These are phyloP conservation scores for Parmelia sp. DNA, from an alignment of 495 filamentous ascomycete species.

Conservation along the genomic window DNA sequence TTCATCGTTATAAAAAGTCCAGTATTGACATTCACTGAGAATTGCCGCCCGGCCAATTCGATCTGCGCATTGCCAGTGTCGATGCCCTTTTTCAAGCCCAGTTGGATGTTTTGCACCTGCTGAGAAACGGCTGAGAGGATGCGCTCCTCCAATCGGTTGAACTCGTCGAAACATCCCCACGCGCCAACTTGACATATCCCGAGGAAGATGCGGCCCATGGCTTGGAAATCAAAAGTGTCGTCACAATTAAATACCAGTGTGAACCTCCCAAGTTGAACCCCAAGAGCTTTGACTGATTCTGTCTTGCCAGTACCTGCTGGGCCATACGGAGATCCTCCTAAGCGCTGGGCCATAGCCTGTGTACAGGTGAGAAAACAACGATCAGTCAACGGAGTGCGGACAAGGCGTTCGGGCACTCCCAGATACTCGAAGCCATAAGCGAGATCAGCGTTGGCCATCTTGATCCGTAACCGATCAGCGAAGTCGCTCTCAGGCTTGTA, in stretches of 20 bases:
- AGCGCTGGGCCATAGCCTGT: slow-evolving; percentile 86
- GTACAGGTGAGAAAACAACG: slow-evolving; percentile 96
- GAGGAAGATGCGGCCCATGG: slow-evolving; percentile 98
- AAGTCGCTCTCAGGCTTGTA: slow-evolving; percentile 76
- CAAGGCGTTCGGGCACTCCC: slow-evolving; percentile 89
- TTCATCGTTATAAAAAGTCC: slow-evolving; percentile 99
- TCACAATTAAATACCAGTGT: slow-evolving; percentile 99
- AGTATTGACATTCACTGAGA: slow-evolving; percentile 82
- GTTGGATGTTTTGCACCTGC: slow-evolving; percentile 97
- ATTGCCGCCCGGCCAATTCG: slow-evolving; percentile 82
- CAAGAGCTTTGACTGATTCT: slow-evolving; percentile 95
- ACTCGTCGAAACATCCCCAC: slow-evolving; percentile 99
- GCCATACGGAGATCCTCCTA: slow-evolving; percentile 95
- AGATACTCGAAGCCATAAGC: slow-evolving; percentile 98
- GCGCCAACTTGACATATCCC: slow-evolving; percentile 98
- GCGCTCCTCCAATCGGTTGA: slow-evolving; percentile 94
- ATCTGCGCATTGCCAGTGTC: slow-evolving; percentile 78
- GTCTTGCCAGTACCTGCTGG: slow-evolving; percentile 99
- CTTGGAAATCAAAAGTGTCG: slow-evolving; percentile 98
- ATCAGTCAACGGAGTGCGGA: slow-evolving; percentile 92
- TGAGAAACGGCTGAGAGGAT: slow-evolving; percentile 97
- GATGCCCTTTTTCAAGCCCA: slow-evolving; percentile 75
- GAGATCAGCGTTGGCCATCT: slow-evolving; percentile 94
- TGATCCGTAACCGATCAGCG: slow-evolving; percentile 77
- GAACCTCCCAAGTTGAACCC: slow-evolving; percentile 92